Evolutionary conservation across 106 monocot genomes (phyloP).

Genomic region (Dendrobium nobile): DNA sequence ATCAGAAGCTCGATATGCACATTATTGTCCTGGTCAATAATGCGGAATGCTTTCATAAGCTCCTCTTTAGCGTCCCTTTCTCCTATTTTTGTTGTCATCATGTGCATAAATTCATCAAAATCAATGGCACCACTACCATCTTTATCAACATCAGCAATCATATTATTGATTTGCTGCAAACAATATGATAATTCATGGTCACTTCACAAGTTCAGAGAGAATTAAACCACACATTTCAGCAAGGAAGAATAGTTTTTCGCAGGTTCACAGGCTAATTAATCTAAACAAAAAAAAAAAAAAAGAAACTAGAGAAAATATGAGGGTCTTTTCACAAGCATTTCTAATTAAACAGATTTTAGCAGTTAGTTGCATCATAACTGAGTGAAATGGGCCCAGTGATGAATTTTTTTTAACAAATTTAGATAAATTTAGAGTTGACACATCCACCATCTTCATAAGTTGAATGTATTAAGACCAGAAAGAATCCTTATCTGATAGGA

Average conservation of each 20-base stretch:
- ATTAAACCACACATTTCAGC: not conserved
- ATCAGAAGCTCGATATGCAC: slow-evolving; percentile 26
- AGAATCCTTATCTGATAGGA: too few species aligned
- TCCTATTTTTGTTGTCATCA: slow-evolving; percentile 96
- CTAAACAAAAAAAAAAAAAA: not conserved
- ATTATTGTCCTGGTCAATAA: slow-evolving; percentile 88
- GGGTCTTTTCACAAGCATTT: not conserved
- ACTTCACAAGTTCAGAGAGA: not conserved
- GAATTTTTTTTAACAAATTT: not conserved
- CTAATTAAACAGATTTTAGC: not conserved
- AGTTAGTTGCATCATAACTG: not conserved
- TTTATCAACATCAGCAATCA: slow-evolving; percentile 98
- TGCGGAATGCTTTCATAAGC: slow-evolving; percentile 72
- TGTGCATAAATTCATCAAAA: slow-evolving; percentile 77
- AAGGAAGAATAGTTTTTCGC: not conserved
- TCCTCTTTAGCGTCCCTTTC: slow-evolving; percentile 86
- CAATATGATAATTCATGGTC: not conserved
- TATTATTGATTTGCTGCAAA: slow-evolving; percentile 69
- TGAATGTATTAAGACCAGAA: not conserved
- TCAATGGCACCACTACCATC: slow-evolving; percentile 94
- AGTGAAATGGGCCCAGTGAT: not conserved
- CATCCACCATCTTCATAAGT: not conserved
- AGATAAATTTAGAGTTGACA: not conserved
- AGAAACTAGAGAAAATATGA: not conserved
- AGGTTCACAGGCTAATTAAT: not conserved